Evolutionary conservation across 306 rosid genomes (phyloP).

Genomic region (Geum urbanum): DNA sequence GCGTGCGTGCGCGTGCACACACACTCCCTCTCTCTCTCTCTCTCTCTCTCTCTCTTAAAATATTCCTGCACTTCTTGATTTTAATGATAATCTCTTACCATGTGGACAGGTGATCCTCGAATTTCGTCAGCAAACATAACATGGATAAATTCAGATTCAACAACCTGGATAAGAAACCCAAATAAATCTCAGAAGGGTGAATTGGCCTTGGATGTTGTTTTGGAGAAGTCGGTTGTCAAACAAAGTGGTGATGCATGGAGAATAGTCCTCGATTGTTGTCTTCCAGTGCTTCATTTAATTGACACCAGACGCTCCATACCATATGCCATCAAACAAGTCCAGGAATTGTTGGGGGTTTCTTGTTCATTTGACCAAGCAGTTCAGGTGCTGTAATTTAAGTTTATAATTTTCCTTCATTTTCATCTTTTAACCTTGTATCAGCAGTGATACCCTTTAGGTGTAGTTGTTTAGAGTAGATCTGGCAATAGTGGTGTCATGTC

Average conservation of each 20-base stretch:
- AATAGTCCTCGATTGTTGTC: conserved; percentile 74
- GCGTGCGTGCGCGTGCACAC: too few species aligned
- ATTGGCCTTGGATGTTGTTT: conserved; percentile 66
- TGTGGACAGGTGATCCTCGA: conserved; percentile 70
- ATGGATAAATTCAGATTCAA: conserved; percentile 77
- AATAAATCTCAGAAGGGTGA: conserved; percentile 61
- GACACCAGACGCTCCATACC: conserved; percentile 85
- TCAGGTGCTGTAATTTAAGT: conserved; percentile 38
- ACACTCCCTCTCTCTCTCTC: neutral
- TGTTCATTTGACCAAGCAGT: conserved; percentile 84
- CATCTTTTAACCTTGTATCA: neutral
- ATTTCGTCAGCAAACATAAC: conserved; percentile 67
- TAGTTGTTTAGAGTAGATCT: too few species aligned
- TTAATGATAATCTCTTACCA: neutral
- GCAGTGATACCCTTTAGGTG: neutral
- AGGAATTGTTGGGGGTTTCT: conserved; percentile 77
- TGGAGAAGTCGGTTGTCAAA: conserved; percentile 68
- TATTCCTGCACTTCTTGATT: neutral
- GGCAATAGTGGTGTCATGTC: neutral
- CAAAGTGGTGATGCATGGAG: conserved; percentile 98
- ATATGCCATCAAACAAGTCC: conserved; percentile 78
- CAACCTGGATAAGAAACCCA: conserved; percentile 69
- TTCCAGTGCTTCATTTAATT: conserved; percentile 82
- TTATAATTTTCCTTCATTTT: neutral
- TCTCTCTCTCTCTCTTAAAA: neutral